phyloP scores from a whole-genome alignment of 148 eudicot genomes.

The Nepenthes gracilis region DNA sequence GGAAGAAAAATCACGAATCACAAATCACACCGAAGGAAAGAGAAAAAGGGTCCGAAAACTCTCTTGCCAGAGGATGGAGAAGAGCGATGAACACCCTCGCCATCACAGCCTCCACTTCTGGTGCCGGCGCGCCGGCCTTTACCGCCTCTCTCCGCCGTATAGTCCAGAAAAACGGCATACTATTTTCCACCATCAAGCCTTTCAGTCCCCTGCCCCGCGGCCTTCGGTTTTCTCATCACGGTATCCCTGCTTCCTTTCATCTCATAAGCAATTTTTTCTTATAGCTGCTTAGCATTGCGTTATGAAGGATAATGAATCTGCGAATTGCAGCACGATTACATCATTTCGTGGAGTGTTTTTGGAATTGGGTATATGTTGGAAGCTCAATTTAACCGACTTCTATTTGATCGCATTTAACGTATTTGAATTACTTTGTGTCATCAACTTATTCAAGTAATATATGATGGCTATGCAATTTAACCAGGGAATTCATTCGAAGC shows the following conservation, averaged over 20 bases:
- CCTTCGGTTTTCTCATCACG: conserved; percentile 5
- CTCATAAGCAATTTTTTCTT: not conserved
- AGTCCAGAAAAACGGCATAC: conserved; percentile 1
- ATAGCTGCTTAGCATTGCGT: too few species aligned
- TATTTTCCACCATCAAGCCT: conserved; percentile 5
- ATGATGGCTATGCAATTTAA: too few species aligned
- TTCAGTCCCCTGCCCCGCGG: conserved; percentile 2
- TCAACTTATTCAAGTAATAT: too few species aligned
- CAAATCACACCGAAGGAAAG: not conserved
- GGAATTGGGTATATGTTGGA: too few species aligned
- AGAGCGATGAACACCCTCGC: conserved; percentile 21
- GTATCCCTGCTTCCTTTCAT: conserved; percentile 9
- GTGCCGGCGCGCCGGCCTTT: conserved; percentile 5
- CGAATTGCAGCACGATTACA: too few species aligned
- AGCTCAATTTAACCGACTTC: too few species aligned
- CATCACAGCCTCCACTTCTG: conserved; percentile 5
- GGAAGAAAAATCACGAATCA: not conserved
- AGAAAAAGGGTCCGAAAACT: not conserved
- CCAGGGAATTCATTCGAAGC: too few species aligned
- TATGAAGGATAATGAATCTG: too few species aligned
- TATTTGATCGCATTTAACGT: too few species aligned
- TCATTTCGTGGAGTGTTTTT: too few species aligned
- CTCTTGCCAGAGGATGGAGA: conserved; percentile 18
- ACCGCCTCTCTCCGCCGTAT: conserved; percentile 3
- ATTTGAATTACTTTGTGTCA: too few species aligned